Conservation (phyloP, 345 rosid genomes). For the Dipteronia sinensis region DNA sequence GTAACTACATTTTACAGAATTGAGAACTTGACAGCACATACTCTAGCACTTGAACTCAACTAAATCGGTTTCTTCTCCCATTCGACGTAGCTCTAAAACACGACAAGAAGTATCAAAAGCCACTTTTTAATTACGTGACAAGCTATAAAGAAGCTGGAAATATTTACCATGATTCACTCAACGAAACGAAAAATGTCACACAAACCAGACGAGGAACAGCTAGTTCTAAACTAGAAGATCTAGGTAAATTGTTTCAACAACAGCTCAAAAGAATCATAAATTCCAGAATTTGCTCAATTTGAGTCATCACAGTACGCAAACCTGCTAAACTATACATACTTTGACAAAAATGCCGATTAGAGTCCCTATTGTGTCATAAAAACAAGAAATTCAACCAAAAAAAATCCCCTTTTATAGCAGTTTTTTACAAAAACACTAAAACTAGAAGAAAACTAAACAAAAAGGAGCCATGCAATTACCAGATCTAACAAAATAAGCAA, state of each 20-base stretch:
- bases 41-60: not conserved
- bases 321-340: not conserved
- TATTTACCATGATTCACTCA: not conserved
- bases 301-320: not conserved
- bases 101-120: not conserved
- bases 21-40: not conserved
- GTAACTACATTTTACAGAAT: slow-evolving; percentile 9
- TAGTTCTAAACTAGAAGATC: not conserved
- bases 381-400: not conserved
- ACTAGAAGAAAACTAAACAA: not conserved
- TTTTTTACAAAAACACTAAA: not conserved
- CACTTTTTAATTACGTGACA: not conserved
- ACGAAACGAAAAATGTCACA: not conserved
- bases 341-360: not conserved
- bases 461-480: not conserved
- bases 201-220: not conserved
- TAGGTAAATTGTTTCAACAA: not conserved
- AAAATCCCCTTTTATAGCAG: not conserved
- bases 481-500: slow-evolving; percentile 16
- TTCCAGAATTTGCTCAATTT: not conserved
- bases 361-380: not conserved
- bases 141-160: too few species aligned
- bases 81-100: not conserved
- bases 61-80: not conserved
- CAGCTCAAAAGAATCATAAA: not conserved